Conservation (phyloP, 441 rosid genomes). For the Bocquillonia castaneifolia region DNA sequence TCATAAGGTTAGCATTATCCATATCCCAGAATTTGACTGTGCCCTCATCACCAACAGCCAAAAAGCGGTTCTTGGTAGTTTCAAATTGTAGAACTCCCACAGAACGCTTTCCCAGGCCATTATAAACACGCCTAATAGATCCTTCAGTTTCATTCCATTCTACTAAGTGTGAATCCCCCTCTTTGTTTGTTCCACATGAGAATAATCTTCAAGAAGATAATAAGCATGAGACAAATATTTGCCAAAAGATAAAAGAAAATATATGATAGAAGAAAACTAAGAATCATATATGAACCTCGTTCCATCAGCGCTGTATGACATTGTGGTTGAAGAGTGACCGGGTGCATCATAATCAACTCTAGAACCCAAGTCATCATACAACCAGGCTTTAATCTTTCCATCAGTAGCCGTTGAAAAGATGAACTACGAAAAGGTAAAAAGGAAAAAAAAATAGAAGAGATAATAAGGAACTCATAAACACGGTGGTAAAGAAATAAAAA, state of each 20-base stretch:
- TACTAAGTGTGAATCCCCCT: constrained; percentile 67
- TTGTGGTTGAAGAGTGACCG: constrained; percentile 60
- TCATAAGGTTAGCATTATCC: constrained; percentile 47
- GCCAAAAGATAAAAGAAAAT: constrained; percentile 5
- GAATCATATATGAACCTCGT: constrained; percentile 41
- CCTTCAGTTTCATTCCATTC: constrained; percentile 94
- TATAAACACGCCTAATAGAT: constrained; percentile 53
- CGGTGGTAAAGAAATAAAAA: not conserved
- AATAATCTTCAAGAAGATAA: constrained; percentile 43
- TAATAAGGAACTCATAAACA: not conserved
- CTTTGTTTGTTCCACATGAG: constrained; percentile 79
- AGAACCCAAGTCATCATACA: constrained; percentile 64
- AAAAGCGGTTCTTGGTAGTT: constrained; percentile 61
- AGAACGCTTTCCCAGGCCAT: constrained; percentile 66
- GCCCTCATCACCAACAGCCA: constrained; percentile 77
- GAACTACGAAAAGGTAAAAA: constrained; percentile 36
- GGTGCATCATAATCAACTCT: constrained; percentile 87
- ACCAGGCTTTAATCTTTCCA: constrained; percentile 86
- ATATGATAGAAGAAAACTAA: constrained; percentile 8
- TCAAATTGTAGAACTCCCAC: constrained; percentile 67
- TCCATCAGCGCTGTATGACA: constrained; percentile 84
- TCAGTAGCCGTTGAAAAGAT: constrained; percentile 75
- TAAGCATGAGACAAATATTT: constrained; percentile 19
- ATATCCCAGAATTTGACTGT: constrained; percentile 70
- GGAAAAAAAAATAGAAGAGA: not conserved